These are phyloP conservation scores for Penicillium sclerotiorum DNA, from an alignment of 2,329 filamentous ascomycete genomes.

Conservation along the genomic window DNA sequence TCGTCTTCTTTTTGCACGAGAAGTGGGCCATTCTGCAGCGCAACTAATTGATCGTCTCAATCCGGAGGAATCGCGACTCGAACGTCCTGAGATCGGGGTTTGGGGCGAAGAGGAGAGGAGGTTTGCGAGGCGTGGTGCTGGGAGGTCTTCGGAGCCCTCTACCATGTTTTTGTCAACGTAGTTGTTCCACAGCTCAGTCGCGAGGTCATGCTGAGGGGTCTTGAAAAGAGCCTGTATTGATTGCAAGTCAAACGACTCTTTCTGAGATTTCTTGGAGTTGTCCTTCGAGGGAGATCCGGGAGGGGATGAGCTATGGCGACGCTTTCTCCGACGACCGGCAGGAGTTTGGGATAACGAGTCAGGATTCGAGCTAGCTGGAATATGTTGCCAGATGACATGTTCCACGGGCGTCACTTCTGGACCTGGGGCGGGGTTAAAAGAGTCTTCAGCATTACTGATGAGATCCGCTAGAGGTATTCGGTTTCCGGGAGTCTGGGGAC, in stretches of 20 bases:
- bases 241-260: slow-evolving; percentile 59
- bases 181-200: slow-evolving; percentile 75
- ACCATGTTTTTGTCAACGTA: slow-evolving; percentile 61
- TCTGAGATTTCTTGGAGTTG: slow-evolving; percentile 39
- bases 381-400: slow-evolving; percentile 62
- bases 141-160: slow-evolving; percentile 49
- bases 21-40: slow-evolving; percentile 67
- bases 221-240: slow-evolving; percentile 62
- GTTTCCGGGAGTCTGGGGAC: slow-evolving; percentile 62
- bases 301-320: slow-evolving; percentile 74
- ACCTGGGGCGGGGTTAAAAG: slow-evolving; percentile 50
- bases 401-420: slow-evolving; percentile 61
- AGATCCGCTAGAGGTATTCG: slow-evolving; percentile 63
- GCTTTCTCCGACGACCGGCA: slow-evolving; percentile 58
- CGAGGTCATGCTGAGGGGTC: slow-evolving; percentile 71
- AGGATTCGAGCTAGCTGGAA: slow-evolving; percentile 44
- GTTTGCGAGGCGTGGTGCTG: slow-evolving; percentile 63
- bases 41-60: slow-evolving; percentile 70
- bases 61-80: slow-evolving; percentile 49
- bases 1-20: slow-evolving; percentile 64
- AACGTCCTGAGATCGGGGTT: slow-evolving; percentile 54
- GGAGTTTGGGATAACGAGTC: slow-evolving; percentile 53
- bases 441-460: slow-evolving; percentile 63
- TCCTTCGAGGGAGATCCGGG: slow-evolving; percentile 64
- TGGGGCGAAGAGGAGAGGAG: slow-evolving; percentile 73